phyloP scores from a whole-genome alignment of 192 early-diverging fungal genomes.

The Phycomyces blakesleeanus region DNA sequence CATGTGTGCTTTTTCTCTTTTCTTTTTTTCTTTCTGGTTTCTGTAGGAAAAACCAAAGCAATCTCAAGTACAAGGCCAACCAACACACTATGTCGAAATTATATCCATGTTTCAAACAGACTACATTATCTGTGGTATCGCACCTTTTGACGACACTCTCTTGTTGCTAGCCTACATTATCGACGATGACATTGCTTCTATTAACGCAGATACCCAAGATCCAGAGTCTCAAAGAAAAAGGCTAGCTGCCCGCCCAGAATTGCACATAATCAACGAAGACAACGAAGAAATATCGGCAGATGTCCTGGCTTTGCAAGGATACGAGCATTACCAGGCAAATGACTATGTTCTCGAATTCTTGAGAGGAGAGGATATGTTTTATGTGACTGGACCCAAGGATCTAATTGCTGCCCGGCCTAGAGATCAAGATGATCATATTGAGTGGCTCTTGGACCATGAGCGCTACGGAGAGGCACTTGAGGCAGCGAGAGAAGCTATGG shows the following conservation, averaged over 20 bases:
- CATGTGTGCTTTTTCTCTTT: too few species aligned
- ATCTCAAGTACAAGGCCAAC: constrained; percentile 37
- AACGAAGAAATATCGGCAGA: constrained; percentile 89
- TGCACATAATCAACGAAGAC: constrained; percentile 79
- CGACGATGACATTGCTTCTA: constrained; percentile 49
- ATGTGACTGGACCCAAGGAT: constrained; percentile 92
- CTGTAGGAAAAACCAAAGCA: constrained; percentile 37
- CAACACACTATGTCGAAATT: constrained; percentile 56
- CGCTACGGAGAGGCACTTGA: constrained; percentile 78
- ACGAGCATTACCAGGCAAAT: constrained; percentile 84
- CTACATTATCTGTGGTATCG: constrained; percentile 83
- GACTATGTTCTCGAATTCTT: constrained; percentile 85
- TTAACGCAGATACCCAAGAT: constrained; percentile 40
- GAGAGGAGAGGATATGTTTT: constrained; percentile 76
- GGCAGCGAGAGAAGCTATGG: constrained; percentile 54
- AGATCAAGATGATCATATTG: constrained; percentile 89
- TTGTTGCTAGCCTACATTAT: constrained; percentile 68
- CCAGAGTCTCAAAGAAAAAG: constrained; percentile 16
- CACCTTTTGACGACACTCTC: constrained; percentile 69
- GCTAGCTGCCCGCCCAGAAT: constrained; percentile 75
- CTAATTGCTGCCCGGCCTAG: constrained; percentile 84
- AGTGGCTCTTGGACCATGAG: constrained; percentile 83
- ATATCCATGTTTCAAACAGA: constrained; percentile 71
- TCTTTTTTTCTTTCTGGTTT: too few species aligned
- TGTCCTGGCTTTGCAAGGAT: constrained; percentile 81